Conservation (phyloP, 352 stramenopile genomes). For the Saprolegnia diclina region DNA sequence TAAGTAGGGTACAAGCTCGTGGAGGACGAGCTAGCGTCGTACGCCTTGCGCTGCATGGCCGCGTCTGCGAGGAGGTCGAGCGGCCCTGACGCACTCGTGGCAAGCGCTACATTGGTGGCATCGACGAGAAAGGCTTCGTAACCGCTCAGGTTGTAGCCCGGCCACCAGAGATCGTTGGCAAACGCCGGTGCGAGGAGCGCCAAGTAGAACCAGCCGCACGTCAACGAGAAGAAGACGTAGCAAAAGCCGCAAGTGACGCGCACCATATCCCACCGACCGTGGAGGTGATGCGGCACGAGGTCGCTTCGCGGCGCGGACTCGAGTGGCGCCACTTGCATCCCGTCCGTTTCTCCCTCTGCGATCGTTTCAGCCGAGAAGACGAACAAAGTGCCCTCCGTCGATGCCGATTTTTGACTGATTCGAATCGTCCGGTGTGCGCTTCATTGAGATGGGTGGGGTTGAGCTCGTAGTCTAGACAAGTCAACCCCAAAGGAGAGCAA, state of each 20-base stretch:
- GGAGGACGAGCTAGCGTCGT: background rate
- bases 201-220: background rate
- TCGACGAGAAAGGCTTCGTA: background rate
- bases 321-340: too few species aligned
- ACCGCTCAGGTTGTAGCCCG: background rate
- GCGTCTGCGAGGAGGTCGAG: background rate
- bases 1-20: background rate
- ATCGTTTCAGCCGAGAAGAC: too few species aligned
- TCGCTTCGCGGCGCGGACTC: too few species aligned
- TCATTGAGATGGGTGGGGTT: too few species aligned
- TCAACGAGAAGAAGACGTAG: background rate
- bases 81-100: background rate
- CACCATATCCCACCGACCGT: too few species aligned
- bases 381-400: too few species aligned
- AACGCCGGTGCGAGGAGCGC: background rate
- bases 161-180: slow-evolving; percentile 11
- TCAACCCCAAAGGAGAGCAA: too few species aligned
- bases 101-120: background rate
- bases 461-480: too few species aligned
- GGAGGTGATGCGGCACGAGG: too few species aligned
- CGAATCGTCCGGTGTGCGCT: too few species aligned
- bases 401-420: too few species aligned
- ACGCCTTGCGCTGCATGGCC: background rate
- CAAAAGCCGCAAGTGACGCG: background rate
- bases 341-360: too few species aligned